Conservation (phyloP, 768 basidiomycete genomes). For the Symmetrospora coprosmae region DNA sequence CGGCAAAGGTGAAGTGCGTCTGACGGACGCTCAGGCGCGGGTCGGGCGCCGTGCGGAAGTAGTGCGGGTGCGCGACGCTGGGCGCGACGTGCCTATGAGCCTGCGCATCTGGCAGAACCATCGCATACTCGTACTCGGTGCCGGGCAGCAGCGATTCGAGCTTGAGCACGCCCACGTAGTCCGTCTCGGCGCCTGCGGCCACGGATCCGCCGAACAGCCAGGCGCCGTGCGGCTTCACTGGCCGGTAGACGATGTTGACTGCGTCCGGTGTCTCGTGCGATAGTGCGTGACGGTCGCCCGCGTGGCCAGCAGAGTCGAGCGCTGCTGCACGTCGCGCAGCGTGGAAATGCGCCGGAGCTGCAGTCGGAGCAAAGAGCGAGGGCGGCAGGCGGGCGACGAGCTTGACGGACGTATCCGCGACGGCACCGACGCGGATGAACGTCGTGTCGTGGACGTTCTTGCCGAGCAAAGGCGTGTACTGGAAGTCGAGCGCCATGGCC, state of each 20-base stretch:
- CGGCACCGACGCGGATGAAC: slow-evolving; percentile 58
- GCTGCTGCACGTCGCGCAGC: too few species aligned
- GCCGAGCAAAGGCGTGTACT: slow-evolving; percentile 47
- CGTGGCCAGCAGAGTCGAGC: too few species aligned
- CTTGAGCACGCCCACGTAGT: slow-evolving; percentile 38
- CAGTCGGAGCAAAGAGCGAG: too few species aligned
- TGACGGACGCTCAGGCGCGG: slow-evolving; percentile 41
- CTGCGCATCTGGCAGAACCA: slow-evolving; percentile 29
- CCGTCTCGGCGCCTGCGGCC: slow-evolving; percentile 16
- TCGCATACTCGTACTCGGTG: slow-evolving; percentile 54
- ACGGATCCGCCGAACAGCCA: slow-evolving; percentile 28
- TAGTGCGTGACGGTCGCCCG: slow-evolving; percentile 35
- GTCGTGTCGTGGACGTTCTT: slow-evolving; percentile 44
- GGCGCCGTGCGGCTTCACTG: slow-evolving; percentile 27
- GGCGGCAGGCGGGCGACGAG: slow-evolving; percentile 53
- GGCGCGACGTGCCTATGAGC: slow-evolving; percentile 39
- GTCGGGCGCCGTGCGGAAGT: slow-evolving; percentile 63
- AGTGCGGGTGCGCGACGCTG: slow-evolving; percentile 45
- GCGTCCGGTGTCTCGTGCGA: too few species aligned
- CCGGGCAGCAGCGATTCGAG: slow-evolving; percentile 53
- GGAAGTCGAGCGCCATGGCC: slow-evolving; percentile 43
- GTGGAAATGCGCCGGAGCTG: too few species aligned
- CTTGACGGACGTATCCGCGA: slow-evolving; percentile 52
- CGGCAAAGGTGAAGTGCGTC: slow-evolving; percentile 53
- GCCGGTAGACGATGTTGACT: slow-evolving; percentile 29